A percentile compares a stretch with the other conserved stretches of the same genome.
These are phyloP conservation scores for Paxillus rubicundulus DNA, from an alignment of 768 basidiomycete species.

Conservation along the genomic window DNA sequence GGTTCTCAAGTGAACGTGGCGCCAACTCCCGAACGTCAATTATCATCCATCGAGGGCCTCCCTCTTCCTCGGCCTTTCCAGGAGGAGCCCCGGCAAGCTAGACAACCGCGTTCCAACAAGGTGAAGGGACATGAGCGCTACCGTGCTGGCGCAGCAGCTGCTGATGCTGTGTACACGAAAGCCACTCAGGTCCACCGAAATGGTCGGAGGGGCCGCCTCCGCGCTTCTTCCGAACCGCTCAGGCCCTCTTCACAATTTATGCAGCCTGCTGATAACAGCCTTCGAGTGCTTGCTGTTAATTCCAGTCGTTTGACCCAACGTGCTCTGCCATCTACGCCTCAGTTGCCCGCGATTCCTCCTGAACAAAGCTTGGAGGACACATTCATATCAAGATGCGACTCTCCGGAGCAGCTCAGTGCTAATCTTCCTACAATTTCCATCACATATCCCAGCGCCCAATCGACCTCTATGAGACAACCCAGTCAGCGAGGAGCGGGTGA, in stretches of 20 bases:
- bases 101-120: not conserved
- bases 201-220: not conserved
- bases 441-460: not conserved
- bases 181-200: not conserved
- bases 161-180: not conserved
- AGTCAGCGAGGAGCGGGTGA: not conserved
- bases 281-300: not conserved
- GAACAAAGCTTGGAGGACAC: conserved; percentile 4
- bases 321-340: not conserved
- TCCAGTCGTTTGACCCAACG: not conserved
- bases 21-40: not conserved
- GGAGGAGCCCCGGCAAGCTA: not conserved
- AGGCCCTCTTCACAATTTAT: not conserved
- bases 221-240: not conserved
- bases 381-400: conserved; percentile 21
- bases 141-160: not conserved
- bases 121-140: not conserved
- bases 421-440: not conserved
- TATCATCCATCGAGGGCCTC: not conserved
- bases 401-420: conserved; percentile 15
- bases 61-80: not conserved
- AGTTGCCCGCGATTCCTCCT: not conserved
- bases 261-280: not conserved
- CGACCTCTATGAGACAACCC: not conserved
- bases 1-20: not conserved